Base-by-base conservation (phyloP, 495 filamentous ascomycete species). In the Massariosphaeria phaeospora region DNA sequence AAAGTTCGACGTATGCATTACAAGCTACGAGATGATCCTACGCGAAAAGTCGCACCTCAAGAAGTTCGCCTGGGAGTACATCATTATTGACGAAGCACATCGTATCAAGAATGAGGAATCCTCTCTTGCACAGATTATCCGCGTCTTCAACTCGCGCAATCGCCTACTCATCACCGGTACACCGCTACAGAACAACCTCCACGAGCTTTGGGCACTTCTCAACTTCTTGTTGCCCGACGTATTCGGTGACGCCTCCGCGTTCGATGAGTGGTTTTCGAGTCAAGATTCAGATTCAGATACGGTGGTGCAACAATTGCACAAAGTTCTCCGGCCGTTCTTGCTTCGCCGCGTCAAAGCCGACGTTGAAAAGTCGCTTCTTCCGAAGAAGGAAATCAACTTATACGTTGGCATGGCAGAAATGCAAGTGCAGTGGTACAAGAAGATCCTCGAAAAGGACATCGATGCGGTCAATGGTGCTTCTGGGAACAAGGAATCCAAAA, bases 101-200 rank as follows among this genome's bases (percentile, higher is more conserved):
- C 89, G 94, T 18, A 97, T 99, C 75, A 99, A 99, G 73, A 99
- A 99, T 69, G 94, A 99, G 69, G 89, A 96, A 69, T 99, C 94
- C 0, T 94, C 94, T 2, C 76, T 99, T 3, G 89, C 94, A 1
- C 93, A 99, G 62, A 94, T 97, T 50, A 96, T 99, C 56, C 89
- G 94, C 52, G 73, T 97, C 25, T 97, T 99, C 77, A 90, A 91
- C 71, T 99, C 94, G 7, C 78, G 94, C 60, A 97, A 97, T 66
- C 84, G 94, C 20, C 78, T 99, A 26, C 73, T 99, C 48, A 99
- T 99, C 53, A 99, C 94, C 20, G 94, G 94, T 52, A 99, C 94
- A 2, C 94, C 94, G 3, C 77, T 99, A 9, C 94, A 99, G 68
- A 99, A 99, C 73, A 99, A 99, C 63, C 75, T 99, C 1, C 94